Evolutionary conservation across 2,329 filamentous ascomycete genomes (phyloP).

Genomic region (Claviceps sorghi): DNA sequence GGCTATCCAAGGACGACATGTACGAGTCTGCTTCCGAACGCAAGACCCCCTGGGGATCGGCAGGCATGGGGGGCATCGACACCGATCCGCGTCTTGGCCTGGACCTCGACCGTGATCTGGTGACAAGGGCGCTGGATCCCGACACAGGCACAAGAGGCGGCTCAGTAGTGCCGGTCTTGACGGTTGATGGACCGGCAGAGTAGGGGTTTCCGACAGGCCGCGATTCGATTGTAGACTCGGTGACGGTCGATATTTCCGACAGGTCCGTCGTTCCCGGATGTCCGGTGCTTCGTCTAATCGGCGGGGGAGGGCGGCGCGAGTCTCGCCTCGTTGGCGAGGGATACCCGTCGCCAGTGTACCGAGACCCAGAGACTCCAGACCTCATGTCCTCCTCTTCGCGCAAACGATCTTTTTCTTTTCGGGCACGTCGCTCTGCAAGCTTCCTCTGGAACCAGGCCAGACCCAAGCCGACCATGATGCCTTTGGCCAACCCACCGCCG

Average conservation of each 20-base stretch:
- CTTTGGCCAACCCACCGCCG: constrained; percentile 38
- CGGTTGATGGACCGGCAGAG: constrained; percentile 7
- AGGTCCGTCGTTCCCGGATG: constrained; percentile 14
- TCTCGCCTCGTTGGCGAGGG: constrained; percentile 30
- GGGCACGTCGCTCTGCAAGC: constrained; percentile 40
- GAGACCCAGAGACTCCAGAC: constrained; percentile 46
- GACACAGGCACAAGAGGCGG: constrained; percentile 8
- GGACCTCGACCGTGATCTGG: constrained; percentile 25
- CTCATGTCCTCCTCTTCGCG: constrained; percentile 38
- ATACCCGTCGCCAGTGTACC: constrained; percentile 55
- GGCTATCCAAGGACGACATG: constrained; percentile 18
- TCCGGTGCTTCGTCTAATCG: constrained; percentile 17
- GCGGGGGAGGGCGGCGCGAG: constrained; percentile 16
- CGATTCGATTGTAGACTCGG: constrained; percentile 21
- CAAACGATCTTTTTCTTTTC: constrained; percentile 32
- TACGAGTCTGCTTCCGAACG: constrained; percentile 17
- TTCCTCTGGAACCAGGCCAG: constrained; percentile 55
- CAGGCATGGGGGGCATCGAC: constrained; percentile 40
- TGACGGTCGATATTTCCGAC: constrained; percentile 19
- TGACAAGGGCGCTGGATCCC: constrained; percentile 13
- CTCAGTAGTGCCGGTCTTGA: constrained; percentile 11
- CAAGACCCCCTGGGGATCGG: constrained; percentile 32
- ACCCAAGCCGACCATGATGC: constrained; percentile 45
- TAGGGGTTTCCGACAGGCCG: constrained; percentile 15
- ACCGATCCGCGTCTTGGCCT: constrained; percentile 22